Percentiles rank a stretch among this genome's conserved stretches.
Evolutionary conservation across 768 basidiomycete genomes (phyloP).

Genomic region (Tulasnella sp.): DNA sequence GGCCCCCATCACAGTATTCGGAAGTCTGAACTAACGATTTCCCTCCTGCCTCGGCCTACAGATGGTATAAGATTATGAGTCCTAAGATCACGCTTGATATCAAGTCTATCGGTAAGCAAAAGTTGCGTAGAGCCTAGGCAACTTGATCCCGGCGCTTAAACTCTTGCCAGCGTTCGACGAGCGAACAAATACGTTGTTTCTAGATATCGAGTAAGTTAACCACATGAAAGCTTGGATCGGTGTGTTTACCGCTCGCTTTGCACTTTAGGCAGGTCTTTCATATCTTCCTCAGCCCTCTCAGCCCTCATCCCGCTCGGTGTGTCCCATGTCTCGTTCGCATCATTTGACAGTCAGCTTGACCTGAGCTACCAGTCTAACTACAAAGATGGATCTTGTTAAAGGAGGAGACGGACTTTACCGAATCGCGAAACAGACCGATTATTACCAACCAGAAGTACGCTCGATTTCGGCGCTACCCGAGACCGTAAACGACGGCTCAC

Average conservation of each 20-base stretch:
- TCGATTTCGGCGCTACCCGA: neutral
- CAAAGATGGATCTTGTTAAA: conserved; percentile 8
- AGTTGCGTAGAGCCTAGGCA: neutral
- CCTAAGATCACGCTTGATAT: conserved; percentile 22
- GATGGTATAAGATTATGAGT: conserved; percentile 32
- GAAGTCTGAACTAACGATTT: neutral
- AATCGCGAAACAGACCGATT: conserved; percentile 29
- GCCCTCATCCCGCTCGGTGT: conserved; percentile 27
- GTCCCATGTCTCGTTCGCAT: neutral
- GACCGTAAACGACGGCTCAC: neutral
- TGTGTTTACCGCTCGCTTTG: neutral
- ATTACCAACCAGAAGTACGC: conserved; percentile 32
- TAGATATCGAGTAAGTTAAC: conserved; percentile 21
- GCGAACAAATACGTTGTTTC: neutral
- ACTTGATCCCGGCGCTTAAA: neutral
- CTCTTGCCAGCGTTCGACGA: conserved; percentile 20
- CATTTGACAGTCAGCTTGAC: neutral
- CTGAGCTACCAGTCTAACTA: neutral
- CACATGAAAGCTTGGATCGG: too few species aligned
- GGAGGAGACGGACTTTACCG: conserved; percentile 23
- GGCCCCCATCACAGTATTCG: too few species aligned
- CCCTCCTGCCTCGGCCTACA: neutral
- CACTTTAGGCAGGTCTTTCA: conserved; percentile 24
- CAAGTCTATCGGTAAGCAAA: conserved; percentile 21
- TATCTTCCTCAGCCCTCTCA: conserved; percentile 17